Evolutionary conservation across 1,139 yeast genomes (phyloP).

Genomic region (Schwanniomyces etchellsii): DNA sequence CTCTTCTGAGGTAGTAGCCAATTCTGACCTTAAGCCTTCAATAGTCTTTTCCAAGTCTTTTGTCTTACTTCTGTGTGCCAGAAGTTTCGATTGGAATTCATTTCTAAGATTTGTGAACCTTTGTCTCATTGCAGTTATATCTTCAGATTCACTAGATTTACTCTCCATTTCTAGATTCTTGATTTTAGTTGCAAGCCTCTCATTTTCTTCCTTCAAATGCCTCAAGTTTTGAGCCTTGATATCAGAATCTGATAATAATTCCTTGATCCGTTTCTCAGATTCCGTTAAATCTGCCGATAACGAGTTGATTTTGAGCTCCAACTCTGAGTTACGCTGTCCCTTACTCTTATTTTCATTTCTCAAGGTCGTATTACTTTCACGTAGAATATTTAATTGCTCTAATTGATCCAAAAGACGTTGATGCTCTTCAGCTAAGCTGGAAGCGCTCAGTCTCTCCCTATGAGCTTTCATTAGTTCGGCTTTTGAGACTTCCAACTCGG

Average conservation of each 20-base stretch:
- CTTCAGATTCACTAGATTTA: conserved; percentile 4
- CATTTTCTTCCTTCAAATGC: conserved; percentile 34
- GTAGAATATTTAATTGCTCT: conserved; percentile 61
- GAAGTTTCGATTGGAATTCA: conserved; percentile 26
- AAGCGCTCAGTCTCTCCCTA: conserved; percentile 30
- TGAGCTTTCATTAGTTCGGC: conserved; percentile 36
- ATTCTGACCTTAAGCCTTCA: conserved; percentile 17
- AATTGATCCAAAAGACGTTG: conserved; percentile 54
- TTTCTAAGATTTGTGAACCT: conserved; percentile 27
- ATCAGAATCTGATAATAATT: conserved; percentile 21
- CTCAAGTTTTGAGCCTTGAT: conserved; percentile 27
- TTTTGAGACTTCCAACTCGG: conserved; percentile 42
- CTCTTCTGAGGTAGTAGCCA: conserved; percentile 7
- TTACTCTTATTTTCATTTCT: conserved; percentile 45
- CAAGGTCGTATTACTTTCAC: conserved; percentile 69
- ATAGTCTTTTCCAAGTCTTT: conserved; percentile 18
- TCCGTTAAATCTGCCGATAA: background rate
- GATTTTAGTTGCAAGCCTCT: conserved; percentile 19
- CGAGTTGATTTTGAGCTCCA: background rate
- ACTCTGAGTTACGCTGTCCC: background rate
- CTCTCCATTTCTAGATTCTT: conserved; percentile 11
- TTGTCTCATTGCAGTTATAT: conserved; percentile 22
- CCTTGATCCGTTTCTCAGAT: conserved; percentile 13
- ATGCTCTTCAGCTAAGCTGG: conserved; percentile 41
- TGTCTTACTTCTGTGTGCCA: conserved; percentile 17